phyloP scores from a whole-genome alignment of 1,284 basidiomycete species.

The Cryptococcus amylolentus region DNA sequence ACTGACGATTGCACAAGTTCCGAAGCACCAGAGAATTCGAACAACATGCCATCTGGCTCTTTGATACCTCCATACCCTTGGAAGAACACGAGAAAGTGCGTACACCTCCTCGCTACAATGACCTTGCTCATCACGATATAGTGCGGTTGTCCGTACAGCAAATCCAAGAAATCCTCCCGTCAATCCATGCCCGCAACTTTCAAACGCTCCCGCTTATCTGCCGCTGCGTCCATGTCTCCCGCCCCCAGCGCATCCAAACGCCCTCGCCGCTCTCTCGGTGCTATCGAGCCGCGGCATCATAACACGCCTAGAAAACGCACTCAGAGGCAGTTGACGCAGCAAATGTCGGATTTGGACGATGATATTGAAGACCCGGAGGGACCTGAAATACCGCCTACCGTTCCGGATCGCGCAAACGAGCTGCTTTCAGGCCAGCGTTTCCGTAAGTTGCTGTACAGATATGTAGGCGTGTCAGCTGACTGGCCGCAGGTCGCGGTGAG shows the following conservation, averaged over 20 bases:
- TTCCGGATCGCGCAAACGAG: constrained; percentile 22
- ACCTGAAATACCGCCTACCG: constrained; percentile 2
- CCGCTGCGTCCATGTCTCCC: neutral
- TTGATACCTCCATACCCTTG: constrained; percentile 26
- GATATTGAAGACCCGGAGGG: constrained; percentile 5
- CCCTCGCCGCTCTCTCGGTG: too few species aligned
- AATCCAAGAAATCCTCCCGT: neutral
- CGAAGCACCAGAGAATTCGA: constrained; percentile 28
- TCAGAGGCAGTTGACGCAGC: neutral
- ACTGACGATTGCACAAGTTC: constrained; percentile 8
- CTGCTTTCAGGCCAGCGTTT: constrained; percentile 13
- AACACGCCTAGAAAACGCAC: neutral
- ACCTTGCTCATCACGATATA: neutral
- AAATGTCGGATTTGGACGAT: neutral
- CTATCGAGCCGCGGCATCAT: too few species aligned
- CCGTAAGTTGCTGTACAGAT: constrained; percentile 8
- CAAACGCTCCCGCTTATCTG: neutral
- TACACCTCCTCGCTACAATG: neutral
- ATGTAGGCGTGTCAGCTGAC: neutral
- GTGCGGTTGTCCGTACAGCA: constrained; percentile 1
- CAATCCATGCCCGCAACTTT: neutral
- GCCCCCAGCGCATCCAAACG: too few species aligned
- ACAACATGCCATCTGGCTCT: constrained; percentile 36
- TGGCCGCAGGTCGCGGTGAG: constrained; percentile 33
- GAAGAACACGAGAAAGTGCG: constrained; percentile 29